Conservation (phyloP, 768 basidiomycete genomes). For the Trametopsis cervina region DNA sequence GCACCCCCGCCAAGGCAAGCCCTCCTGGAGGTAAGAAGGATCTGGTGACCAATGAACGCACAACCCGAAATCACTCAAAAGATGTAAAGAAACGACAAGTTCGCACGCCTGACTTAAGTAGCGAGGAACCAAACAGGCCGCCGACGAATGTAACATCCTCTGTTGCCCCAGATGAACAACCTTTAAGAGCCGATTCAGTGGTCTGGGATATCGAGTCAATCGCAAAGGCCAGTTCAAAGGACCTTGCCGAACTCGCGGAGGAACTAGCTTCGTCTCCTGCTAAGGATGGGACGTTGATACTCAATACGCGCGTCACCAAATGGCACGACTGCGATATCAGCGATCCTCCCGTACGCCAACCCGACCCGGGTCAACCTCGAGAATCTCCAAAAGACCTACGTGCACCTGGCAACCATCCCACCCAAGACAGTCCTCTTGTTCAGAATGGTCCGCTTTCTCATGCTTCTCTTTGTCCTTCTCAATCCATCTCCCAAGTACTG, state of each 20-base stretch:
- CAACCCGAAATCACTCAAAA: neutral
- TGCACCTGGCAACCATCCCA: too few species aligned
- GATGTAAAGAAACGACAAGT: too few species aligned
- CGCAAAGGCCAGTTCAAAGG: neutral
- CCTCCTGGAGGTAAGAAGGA: too few species aligned
- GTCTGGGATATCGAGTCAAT: constrained; percentile 50
- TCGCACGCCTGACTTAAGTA: too few species aligned
- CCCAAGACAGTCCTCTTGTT: too few species aligned
- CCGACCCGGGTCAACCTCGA: too few species aligned
- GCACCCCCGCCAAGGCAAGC: too few species aligned
- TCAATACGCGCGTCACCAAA: neutral
- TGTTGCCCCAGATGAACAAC: neutral
- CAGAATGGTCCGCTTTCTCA: neutral
- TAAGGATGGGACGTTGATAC: neutral
- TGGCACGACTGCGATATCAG: neutral
- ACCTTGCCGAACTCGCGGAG: neutral
- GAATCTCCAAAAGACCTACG: too few species aligned
- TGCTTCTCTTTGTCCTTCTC: constrained; percentile 38
- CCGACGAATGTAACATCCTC: too few species aligned
- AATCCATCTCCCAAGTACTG: constrained; percentile 47
- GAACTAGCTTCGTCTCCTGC: neutral
- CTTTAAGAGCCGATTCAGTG: constrained; percentile 29
- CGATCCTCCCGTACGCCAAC: too few species aligned
- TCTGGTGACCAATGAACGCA: neutral
- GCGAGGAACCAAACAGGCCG: too few species aligned